Evolutionary conservation across 495 filamentous ascomycete species (phyloP).

Genomic region (Talaromyces adpressus): DNA sequence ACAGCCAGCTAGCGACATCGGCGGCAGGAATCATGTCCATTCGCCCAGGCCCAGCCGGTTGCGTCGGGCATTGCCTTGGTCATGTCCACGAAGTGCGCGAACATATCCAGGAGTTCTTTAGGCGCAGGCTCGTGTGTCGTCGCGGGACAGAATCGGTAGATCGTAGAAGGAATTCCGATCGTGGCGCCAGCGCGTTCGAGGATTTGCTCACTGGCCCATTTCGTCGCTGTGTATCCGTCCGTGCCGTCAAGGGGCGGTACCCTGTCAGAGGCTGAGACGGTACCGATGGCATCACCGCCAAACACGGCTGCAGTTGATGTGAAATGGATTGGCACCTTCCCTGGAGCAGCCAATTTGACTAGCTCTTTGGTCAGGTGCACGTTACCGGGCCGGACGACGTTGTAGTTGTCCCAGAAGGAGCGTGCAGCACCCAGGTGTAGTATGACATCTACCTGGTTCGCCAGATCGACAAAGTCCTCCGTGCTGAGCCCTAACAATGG

Average conservation of each 20-base stretch:
- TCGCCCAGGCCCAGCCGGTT: slow-evolving; percentile 9
- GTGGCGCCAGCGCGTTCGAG: slow-evolving; percentile 23
- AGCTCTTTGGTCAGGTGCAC: slow-evolving; percentile 29
- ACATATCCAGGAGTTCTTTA: neutral
- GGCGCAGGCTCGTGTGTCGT: neutral
- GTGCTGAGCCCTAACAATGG: slow-evolving; percentile 28
- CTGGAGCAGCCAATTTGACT: slow-evolving; percentile 17
- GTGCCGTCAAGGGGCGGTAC: slow-evolving; percentile 16
- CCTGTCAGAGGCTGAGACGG: slow-evolving; percentile 10
- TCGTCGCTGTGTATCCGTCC: slow-evolving; percentile 35
- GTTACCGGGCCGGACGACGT: slow-evolving; percentile 25
- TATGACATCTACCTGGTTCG: slow-evolving; percentile 23
- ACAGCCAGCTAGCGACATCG: slow-evolving; percentile 2
- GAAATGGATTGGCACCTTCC: slow-evolving; percentile 35
- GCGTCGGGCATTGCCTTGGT: slow-evolving; percentile 7
- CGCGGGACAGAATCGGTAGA: slow-evolving; percentile 9
- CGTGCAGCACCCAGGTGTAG: slow-evolving; percentile 38
- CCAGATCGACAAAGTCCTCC: slow-evolving; percentile 13
- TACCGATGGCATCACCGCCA: neutral
- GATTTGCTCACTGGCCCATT: slow-evolving; percentile 41
- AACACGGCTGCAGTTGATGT: slow-evolving; percentile 27
- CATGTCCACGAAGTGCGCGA: slow-evolving; percentile 8
- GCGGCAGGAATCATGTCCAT: slow-evolving; percentile 9
- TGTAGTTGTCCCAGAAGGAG: slow-evolving; percentile 36
- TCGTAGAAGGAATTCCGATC: slow-evolving; percentile 18